phyloP scores from a whole-genome alignment of 257 asterid species.

The Nicotiana knightiana region DNA sequence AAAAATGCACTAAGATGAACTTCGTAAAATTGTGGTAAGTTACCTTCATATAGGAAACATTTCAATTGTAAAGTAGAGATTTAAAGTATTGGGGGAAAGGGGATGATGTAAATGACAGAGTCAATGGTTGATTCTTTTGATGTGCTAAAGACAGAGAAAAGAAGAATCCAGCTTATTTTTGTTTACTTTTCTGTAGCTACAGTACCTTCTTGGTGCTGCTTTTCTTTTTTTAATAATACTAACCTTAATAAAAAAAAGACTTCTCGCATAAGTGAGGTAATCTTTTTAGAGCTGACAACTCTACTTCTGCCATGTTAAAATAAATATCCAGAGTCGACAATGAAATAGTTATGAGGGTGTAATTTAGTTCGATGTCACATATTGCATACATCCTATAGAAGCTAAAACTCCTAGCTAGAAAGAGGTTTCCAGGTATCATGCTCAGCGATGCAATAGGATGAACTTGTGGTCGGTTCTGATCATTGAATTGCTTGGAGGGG shows the following conservation, averaged over 20 bases:
- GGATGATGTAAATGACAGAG: conserved; percentile 1
- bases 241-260: not conserved
- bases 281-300: not conserved
- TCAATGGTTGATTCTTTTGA: not conserved
- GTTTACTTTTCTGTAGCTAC: not conserved
- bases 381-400: not conserved
- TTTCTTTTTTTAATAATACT: not conserved
- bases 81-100: not conserved
- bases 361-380: not conserved
- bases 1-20: not conserved
- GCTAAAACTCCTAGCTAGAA: not conserved
- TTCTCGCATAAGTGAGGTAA: not conserved
- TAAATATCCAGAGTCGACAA: not conserved
- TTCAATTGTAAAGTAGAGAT: not conserved
- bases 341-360: not conserved
- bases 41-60: not conserved
- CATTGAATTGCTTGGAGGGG: not conserved
- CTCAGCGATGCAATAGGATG: not conserved
- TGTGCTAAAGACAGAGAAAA: not conserved
- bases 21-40: not conserved
- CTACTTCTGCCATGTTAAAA: not conserved
- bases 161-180: not conserved
- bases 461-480: not conserved
- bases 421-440: not conserved
- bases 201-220: not conserved